These are phyloP conservation scores for Lecanosticta acicola DNA, from an alignment of 2,329 filamentous ascomycete species.

Conservation along the genomic window DNA sequence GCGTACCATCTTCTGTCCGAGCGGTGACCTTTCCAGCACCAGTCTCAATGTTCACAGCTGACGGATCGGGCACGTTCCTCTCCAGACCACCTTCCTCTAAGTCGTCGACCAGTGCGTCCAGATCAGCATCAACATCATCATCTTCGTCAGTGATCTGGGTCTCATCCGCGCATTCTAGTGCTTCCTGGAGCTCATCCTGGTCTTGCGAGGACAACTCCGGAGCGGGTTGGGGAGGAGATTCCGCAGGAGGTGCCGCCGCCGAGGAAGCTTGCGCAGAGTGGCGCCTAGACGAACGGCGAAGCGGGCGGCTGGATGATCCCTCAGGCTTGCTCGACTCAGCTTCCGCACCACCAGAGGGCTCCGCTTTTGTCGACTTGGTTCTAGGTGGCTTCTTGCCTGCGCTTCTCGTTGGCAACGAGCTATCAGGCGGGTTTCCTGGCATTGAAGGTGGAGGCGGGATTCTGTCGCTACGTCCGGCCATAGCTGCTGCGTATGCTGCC, in stretches of 20 bases:
- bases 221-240: slow-evolving; percentile 9
- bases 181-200: slow-evolving; percentile 57
- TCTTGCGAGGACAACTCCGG: slow-evolving; percentile 39
- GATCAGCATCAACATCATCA: slow-evolving; percentile 47
- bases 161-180: slow-evolving; percentile 89
- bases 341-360: slow-evolving; percentile 16
- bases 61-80: slow-evolving; percentile 69
- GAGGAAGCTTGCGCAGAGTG: slow-evolving; percentile 27
- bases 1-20: slow-evolving; percentile 83
- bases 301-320: slow-evolving; percentile 17
- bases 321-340: slow-evolving; percentile 12
- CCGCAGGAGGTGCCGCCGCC: slow-evolving; percentile 9
- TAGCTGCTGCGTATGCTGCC: slow-evolving; percentile 72
- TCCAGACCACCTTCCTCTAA: slow-evolving; percentile 76
- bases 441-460: slow-evolving; percentile 30
- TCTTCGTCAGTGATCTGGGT: slow-evolving; percentile 68
- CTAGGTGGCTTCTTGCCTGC: slow-evolving; percentile 20
- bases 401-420: slow-evolving; percentile 26
- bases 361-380: slow-evolving; percentile 24
- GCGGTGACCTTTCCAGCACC: slow-evolving; percentile 85
- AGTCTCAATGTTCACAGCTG: slow-evolving; percentile 86
- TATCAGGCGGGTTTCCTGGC: slow-evolving; percentile 23
- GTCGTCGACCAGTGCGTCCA: slow-evolving; percentile 87
- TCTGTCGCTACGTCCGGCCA: slow-evolving; percentile 47
- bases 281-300: slow-evolving; percentile 31